These are phyloP conservation scores for Paracamarosporium sp. DNA, from an alignment of 2,329 filamentous ascomycete genomes.

Conservation along the genomic window DNA sequence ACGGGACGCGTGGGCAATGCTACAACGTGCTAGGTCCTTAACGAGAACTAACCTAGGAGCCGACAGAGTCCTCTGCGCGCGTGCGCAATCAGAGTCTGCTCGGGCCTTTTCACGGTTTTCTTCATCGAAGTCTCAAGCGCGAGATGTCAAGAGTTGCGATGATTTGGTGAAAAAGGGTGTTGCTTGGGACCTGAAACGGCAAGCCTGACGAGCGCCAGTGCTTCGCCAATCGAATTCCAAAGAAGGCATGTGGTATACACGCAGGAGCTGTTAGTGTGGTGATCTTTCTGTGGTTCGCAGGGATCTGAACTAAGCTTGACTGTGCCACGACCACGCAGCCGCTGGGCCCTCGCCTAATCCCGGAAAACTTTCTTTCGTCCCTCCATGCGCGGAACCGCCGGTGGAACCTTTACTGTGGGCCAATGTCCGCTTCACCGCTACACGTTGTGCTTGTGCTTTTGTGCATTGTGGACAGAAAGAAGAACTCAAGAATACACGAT, in stretches of 20 bases:
- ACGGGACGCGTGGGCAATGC: conserved; percentile 1
- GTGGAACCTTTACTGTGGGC: neutral
- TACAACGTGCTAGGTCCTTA: neutral
- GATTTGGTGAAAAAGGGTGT: neutral
- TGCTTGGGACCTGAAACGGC: neutral
- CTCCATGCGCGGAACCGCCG: conserved; percentile 2
- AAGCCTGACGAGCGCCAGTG: conserved; percentile 3
- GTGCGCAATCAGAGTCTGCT: neutral
- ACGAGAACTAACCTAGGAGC: neutral
- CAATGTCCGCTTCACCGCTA: neutral
- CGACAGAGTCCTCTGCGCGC: neutral
- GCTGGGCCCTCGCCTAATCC: conserved; percentile 1
- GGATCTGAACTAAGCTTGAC: neutral
- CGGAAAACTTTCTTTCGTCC: conserved; percentile 3
- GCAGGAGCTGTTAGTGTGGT: neutral
- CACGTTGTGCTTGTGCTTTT: neutral
- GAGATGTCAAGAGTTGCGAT: neutral
- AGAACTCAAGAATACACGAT: neutral
- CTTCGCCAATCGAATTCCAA: conserved; percentile 1
- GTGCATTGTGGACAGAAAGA: neutral
- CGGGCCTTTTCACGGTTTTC: neutral
- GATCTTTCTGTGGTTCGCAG: neutral
- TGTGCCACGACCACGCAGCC: conserved; percentile 2
- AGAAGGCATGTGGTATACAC: conserved; percentile 1
- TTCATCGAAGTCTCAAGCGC: neutral